Base-by-base conservation (phyloP, 2,329 filamentous ascomycete species). In the Calonectria pseudoturangicola region DNA sequence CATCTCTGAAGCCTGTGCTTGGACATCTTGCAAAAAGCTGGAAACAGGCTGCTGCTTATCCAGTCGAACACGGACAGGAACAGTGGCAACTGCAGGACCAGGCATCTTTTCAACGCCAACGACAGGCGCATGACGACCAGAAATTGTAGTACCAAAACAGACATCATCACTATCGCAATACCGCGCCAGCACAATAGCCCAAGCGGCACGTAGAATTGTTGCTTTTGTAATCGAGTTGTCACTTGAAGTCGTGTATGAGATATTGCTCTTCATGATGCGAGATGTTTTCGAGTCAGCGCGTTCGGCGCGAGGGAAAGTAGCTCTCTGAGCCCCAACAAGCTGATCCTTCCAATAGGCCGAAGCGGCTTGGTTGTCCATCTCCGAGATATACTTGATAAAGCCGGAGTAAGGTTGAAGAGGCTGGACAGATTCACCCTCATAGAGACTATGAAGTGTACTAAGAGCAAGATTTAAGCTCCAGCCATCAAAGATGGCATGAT, bases 31-130 rank as follows among this genome's bases (percentile, higher is more conserved):
- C 36, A 66, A 27, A 13, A 66, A 66, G 27, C 15, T 43, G 9
- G 48, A 56, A 4, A 56, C 48, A 21, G 27, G 7, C 39, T 54
- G n/a, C 16, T 56, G 36, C 16, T 41, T 36, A 16, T 66, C 64
- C 7, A 66, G 2, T 6, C 48, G 36, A 4, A 66, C 64, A 28
- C 64, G 47, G 16, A 66, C 48, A 8, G 64, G 64, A 21, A 66
- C 64, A 30, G 64, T 66, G 10, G 64, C 64, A 30, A 66, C 64
- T 25, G 64, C 64, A 12, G 64, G 56, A 12, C 66, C 66, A 48
- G 48, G 30, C 65, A 67, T 67, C 33, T 28, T 56, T 18, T 67
- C 65, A 56, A 67, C 13, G 5, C 50, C 65, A 28, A 27, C 48
- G 33, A 67, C 48, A 6, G 65, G 36, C 7, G 65, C 65, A 58